Base-by-base conservation (phyloP, 2,329 filamentous ascomycete genomes). In the Phoma sp. region DNA sequence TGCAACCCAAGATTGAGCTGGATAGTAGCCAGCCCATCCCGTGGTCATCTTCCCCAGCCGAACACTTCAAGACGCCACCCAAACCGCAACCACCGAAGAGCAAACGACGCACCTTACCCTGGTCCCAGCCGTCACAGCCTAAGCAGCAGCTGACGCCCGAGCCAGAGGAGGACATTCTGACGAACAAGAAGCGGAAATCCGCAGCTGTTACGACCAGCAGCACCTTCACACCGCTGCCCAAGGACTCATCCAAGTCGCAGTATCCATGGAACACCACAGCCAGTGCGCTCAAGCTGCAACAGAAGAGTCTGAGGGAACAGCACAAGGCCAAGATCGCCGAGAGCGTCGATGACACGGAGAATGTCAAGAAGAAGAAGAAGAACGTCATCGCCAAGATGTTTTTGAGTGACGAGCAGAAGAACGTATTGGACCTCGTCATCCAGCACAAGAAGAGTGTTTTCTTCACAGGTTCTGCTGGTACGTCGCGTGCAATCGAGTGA, bases 381-480 rank as follows among this genome's bases (percentile, higher is more conserved):
- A 76, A 80, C 58, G 76, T 51, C 71, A 76, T 69, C 74, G 84
- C 51, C 77, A 85, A 24, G 77, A 83, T 96, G 9, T 88, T 88
- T 51, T 81, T 99, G 32, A 97, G 91, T 71, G 84, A 89, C 12
- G 95, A 99, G 72, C 95, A 99, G 76, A 84, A 86, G 56, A 86
- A 90, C 55, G 92, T 99, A 10, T 80, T 96, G 53, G 87, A 92
- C 40, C 80, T 97, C 19, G 94, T 99, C 9, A 84, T 92, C 7
- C 85, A 95, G 21, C 80, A 90, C 60, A 85, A 85, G 55, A 89
- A 92, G 74, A 98, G 94, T 66, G 93, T 97, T 2, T 99, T 99
- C 80, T 99, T 99, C 75, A 99, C 95, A 1, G 95, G 95, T 65
- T 96, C 95, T 55, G 95, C 95, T 54, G 92, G 89, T 77, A 63